phyloP scores from a whole-genome alignment of 164 flowering plant species.

The Chimonanthus salicifolius region DNA sequence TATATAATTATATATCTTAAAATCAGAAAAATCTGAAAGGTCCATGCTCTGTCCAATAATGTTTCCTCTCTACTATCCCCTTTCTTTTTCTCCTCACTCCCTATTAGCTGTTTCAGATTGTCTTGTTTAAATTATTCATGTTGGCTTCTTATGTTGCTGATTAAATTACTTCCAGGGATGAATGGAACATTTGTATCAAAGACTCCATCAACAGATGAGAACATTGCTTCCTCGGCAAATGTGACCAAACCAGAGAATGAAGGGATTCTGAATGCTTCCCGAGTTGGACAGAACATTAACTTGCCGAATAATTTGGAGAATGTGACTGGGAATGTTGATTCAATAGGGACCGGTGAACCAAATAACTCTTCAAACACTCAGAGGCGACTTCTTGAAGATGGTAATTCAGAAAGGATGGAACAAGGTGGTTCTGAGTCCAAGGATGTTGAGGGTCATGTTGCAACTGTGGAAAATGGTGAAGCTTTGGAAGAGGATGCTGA shows the following conservation, averaged over 20 bases:
- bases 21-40: too few species aligned
- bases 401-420: conserved; percentile 26
- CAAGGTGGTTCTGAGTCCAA: conserved; percentile 36
- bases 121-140: neutral
- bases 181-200: conserved; percentile 29
- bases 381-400: conserved; percentile 76
- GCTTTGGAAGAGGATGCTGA: conserved; percentile 85
- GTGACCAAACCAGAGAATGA: conserved; percentile 28
- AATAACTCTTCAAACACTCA: conserved; percentile 34
- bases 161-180: conserved; percentile 26
- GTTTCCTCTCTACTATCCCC: too few species aligned
- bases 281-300: conserved; percentile 30
- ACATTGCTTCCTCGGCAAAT: conserved; percentile 22
- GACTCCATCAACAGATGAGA: conserved; percentile 19
- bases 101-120: neutral
- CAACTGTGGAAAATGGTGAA: conserved; percentile 80
- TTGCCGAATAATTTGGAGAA: conserved; percentile 32
- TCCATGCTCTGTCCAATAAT: too few species aligned
- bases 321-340: conserved; percentile 27
- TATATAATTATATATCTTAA: too few species aligned
- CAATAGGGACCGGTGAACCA: conserved; percentile 17
- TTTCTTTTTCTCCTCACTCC: too few species aligned
- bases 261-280: conserved; percentile 32
- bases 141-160: neutral
- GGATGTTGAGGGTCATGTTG: conserved; percentile 25